Percentiles rank a stretch among this genome's conserved stretches.
phyloP scores from a whole-genome alignment of 2,329 filamentous ascomycete genomes.

The Macrophomina phaseolina region DNA sequence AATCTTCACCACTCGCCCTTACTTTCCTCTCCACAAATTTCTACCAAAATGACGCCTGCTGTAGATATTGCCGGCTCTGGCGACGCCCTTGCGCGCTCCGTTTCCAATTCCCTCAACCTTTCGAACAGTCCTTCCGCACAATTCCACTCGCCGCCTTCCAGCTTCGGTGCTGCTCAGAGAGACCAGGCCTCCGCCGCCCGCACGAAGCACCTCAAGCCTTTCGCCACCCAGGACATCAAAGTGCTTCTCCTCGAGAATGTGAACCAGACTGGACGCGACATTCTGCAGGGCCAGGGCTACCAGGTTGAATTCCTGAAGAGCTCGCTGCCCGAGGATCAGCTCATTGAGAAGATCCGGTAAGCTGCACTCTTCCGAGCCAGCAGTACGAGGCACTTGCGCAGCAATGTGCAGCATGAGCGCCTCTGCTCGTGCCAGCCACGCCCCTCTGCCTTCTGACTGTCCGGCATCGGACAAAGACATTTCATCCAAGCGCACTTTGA shows the following conservation, averaged over 20 bases:
- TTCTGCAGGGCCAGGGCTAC: constrained; percentile 85
- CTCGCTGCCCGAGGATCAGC: constrained; percentile 86
- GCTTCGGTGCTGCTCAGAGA: constrained; percentile 51
- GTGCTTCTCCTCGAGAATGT: constrained; percentile 95
- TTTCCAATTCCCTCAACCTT: constrained; percentile 68
- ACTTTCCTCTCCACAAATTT: not conserved
- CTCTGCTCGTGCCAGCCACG: not conserved
- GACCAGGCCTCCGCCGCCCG: constrained; percentile 44
- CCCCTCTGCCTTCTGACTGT: not conserved
- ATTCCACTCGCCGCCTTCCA: constrained; percentile 75
- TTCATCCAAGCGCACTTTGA: not conserved
- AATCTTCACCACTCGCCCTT: not conserved
- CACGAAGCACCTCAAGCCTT: constrained; percentile 87
- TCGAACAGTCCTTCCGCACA: constrained; percentile 76
- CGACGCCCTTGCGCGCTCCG: constrained; percentile 48
- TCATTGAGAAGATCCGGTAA: constrained; percentile 95
- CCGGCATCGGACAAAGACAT: constrained; percentile 18
- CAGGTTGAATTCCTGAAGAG: constrained; percentile 92
- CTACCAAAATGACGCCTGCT: constrained; percentile 41
- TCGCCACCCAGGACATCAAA: constrained; percentile 95
- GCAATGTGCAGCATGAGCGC: not conserved
- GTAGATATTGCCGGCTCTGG: constrained; percentile 42
- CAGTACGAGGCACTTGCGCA: not conserved
- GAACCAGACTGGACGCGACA: constrained; percentile 85
- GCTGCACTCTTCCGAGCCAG: not conserved